Evolutionary conservation across 345 rosid species (phyloP).

Genomic region (Populus deltoides): DNA sequence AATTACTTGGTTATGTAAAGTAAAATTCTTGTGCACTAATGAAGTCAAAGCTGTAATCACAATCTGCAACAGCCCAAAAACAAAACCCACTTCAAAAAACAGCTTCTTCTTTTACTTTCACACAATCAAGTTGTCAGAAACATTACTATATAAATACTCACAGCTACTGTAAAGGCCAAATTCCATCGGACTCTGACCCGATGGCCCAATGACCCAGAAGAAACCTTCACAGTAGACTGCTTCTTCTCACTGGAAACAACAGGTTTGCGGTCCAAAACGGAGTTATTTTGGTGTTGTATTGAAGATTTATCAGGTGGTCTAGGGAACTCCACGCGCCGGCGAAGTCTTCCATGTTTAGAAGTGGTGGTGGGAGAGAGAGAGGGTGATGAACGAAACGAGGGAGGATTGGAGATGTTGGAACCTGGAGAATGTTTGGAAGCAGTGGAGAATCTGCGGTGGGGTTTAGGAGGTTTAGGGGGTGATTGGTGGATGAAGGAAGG

Average conservation of each 20-base stretch:
- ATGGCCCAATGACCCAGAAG: constrained; percentile 16
- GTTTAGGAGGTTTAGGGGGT: constrained; percentile 21
- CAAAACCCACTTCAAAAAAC: not conserved
- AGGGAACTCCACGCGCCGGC: constrained; percentile 35
- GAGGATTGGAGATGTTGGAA: constrained; percentile 21
- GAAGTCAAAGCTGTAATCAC: constrained; percentile 44
- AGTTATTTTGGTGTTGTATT: constrained; percentile 12
- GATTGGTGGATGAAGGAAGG: constrained; percentile 45
- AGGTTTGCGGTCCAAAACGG: constrained; percentile 15
- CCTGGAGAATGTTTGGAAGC: constrained; percentile 22
- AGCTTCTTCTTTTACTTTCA: not conserved
- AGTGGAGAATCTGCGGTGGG: constrained; percentile 45
- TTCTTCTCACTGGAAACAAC: constrained; percentile 17
- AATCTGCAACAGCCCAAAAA: constrained; percentile 39
- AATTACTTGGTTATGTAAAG: constrained; percentile 43
- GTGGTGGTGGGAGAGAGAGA: constrained; percentile 17
- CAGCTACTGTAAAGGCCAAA: constrained; percentile 41
- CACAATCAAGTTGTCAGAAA: not conserved
- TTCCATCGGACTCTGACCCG: constrained; percentile 41
- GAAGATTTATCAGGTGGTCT: constrained; percentile 11
- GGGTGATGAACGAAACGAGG: constrained; percentile 20
- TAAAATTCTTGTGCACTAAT: constrained; percentile 52
- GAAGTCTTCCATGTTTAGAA: constrained; percentile 26
- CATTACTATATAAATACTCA: constrained; percentile 5
- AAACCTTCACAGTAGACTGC: constrained; percentile 1